Evolutionary conservation across 2,329 filamentous ascomycete genomes (phyloP).

Genomic region (Diaporthe sp.): DNA sequence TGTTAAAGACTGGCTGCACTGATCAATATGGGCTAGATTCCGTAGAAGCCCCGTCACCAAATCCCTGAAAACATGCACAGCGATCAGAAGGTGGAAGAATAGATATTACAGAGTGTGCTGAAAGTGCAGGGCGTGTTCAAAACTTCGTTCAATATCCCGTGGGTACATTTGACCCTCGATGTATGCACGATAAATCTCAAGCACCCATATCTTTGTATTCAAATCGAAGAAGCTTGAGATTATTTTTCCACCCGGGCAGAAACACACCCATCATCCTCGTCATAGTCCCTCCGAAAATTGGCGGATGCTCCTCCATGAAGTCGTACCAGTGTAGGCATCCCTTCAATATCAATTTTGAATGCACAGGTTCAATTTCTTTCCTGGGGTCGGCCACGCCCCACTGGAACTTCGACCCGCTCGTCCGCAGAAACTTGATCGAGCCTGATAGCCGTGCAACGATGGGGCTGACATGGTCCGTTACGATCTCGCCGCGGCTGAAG

Average conservation of each 20-base stretch:
- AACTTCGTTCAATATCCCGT: neutral
- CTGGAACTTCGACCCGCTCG: neutral
- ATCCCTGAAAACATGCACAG: neutral
- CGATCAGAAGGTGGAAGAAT: neutral
- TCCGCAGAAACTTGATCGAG: slow-evolving; percentile 18
- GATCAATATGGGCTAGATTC: neutral
- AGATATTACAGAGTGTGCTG: neutral
- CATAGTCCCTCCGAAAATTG: slow-evolving; percentile 2
- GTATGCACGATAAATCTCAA: neutral
- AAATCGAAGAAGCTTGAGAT: slow-evolving; percentile 13
- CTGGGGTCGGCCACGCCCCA: slow-evolving; percentile 20
- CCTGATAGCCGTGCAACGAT: neutral
- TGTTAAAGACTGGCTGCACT: too few species aligned
- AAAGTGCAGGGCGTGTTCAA: neutral
- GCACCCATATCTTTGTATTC: neutral
- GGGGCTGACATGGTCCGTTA: slow-evolving; percentile 6
- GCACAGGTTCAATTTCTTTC: slow-evolving; percentile 8
- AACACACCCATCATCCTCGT: slow-evolving; percentile 1
- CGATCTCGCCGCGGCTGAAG: neutral
- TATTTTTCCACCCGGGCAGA: slow-evolving; percentile 9
- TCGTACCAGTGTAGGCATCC: slow-evolving; percentile 21
- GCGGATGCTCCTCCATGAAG: slow-evolving; percentile 26
- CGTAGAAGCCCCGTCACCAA: neutral
- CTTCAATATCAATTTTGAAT: slow-evolving; percentile 20
- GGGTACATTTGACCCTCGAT: neutral